Base-by-base conservation (phyloP, 768 basidiomycete genomes). In the Tulasnella sp. region DNA sequence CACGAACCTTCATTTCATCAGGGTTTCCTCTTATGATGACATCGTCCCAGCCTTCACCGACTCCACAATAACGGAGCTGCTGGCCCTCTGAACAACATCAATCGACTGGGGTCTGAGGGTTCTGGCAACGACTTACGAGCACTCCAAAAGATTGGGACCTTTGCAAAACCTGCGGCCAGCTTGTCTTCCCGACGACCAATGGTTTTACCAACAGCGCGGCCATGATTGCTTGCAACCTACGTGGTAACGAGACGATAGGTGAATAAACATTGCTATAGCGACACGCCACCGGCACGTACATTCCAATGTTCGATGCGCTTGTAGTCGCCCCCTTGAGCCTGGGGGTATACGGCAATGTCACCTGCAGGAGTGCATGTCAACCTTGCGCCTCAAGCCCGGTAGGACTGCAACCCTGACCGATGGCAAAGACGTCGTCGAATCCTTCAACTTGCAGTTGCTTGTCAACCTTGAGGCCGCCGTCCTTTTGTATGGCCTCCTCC, bases 301-400 rank as follows among this genome's bases (percentile, higher is more conserved):
- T 90, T 90, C 89, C 91, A 94, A 69, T 94, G 91, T 69, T 94
- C 90, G 57, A 93, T 82, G 48, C 89, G 71, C 25, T 72, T 72
- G 40, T 70, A 67, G 41, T 72, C 74, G 12, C 82, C 80, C 6
- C 70, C 73, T 27, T 70, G 67, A 2, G 70, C 67, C 57, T 84
- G 80, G 8, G 86, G 84, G 68, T 86, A 88, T 37, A 79, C 73
- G 0, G 88, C 88, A 63, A 93, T 86, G 68, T 91, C 89, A 56
- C 84, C 83, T 78, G 65, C 55, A 9, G 9, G 41, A 9, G 48
- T 42, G 15, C 31, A 34, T 5, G 37, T 34, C 12, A 31, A 37
- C 12, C 14, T 23, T 7, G 21, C 35, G 58, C 27, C 32, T 39
- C 39, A 17, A 9, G 45, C 43, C 15, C 9, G 15, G 17, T 31